Percentiles rank a stretch among this genome's conserved stretches.
Evolutionary conservation across 2,329 filamentous ascomycete species (phyloP).

Genomic region (Amesomyces nigricolor): DNA sequence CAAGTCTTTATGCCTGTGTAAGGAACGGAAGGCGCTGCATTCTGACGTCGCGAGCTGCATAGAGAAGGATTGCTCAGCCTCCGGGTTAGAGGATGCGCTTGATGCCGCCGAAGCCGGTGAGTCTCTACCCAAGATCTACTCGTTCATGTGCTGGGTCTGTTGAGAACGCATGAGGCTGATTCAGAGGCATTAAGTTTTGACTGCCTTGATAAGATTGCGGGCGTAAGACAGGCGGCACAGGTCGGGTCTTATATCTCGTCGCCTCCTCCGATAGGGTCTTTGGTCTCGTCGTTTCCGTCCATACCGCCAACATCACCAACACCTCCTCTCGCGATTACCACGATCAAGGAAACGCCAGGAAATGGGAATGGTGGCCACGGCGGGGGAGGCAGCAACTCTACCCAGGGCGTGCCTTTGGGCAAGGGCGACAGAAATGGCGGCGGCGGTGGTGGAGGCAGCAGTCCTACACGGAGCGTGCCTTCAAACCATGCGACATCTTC

Average conservation of each 20-base stretch:
- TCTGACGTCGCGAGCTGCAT: conserved; percentile 32
- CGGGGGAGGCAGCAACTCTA: too few species aligned
- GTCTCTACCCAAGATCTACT: too few species aligned
- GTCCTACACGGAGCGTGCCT: neutral
- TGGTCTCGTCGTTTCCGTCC: neutral
- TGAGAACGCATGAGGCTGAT: too few species aligned
- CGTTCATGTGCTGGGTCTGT: too few species aligned
- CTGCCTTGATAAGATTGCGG: too few species aligned
- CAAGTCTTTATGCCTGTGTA: conserved; percentile 32
- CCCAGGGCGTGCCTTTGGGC: too few species aligned
- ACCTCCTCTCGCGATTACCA: neutral
- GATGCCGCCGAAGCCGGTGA: too few species aligned
- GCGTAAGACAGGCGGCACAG: too few species aligned
- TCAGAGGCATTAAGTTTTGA: too few species aligned
- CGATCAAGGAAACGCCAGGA: neutral
- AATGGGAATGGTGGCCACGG: neutral
- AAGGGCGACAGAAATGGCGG: too few species aligned
- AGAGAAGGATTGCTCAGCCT: conserved; percentile 24
- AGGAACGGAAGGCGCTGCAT: conserved; percentile 28
- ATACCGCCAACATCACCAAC: neutral
- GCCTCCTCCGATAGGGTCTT: neutral
- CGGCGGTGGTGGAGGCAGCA: neutral
- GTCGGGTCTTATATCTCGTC: too few species aligned
- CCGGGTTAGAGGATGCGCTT: too few species aligned
- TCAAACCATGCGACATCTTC: neutral